Evolutionary conservation across 768 basidiomycete species (phyloP), one percentile per base, ranked within the genome.

Genomic region (Tricholoma matsutake): DNA sequence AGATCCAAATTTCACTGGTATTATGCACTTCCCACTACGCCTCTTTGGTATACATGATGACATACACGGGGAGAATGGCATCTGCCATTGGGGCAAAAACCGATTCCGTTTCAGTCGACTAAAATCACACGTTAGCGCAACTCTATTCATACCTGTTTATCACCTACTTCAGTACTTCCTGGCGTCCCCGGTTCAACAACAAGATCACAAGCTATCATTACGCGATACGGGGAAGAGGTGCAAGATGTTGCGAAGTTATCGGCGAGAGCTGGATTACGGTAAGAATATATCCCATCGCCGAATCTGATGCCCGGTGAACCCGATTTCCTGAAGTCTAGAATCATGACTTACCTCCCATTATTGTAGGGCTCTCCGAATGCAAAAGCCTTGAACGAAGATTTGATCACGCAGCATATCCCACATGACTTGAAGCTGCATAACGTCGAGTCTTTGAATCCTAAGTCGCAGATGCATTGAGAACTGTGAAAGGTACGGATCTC

Each of bases 391-490:
- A 89, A 89, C 5, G 77, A 77, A 9, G 86, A 84, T 67, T 82
- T 84, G 55, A 82, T 77, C 32, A 83, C 79, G 62, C 75, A 78
- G 68, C 87, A 89, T 61, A 88, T 85, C 2, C 87, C 86, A 62
- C 87, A 89, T 28, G 87, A 87, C 53, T 73, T 78, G 73, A 84
- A 85, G 63, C 76, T 76, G 71, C 87, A 89, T 18, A 86, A 67
- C 1, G 68, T 66, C 3, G 78, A 68, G 32, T 80, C 79, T 61
- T 83, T 84, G 14, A 78, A 77, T 7, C 87, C 87, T 62, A 89
- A 73, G 68, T 89, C 85, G 73, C 87, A 89, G 43, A 89, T 85
- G 65, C 86, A 87, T 61, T 87, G 86, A 2, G 84, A 77, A 59
- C 84, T 81, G 61, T 88, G 83, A 66, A 86, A 88, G 39, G 82